Conservation (phyloP, 2,329 filamentous ascomycete species). For the Rhynchosporium graminicola region DNA sequence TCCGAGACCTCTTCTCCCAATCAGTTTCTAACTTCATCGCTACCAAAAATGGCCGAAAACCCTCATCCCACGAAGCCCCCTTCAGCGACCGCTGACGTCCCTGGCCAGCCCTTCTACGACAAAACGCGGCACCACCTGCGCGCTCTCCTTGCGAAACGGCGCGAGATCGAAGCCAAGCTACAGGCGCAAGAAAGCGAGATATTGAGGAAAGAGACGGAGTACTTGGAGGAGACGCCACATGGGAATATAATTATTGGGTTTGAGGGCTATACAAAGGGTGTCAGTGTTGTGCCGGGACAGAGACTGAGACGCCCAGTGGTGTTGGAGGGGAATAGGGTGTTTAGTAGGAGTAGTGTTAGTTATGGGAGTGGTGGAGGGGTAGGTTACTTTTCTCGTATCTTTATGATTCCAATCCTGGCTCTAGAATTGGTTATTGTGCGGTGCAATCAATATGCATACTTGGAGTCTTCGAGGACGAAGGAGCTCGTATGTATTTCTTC, state of each 20-base stretch:
- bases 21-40: background rate
- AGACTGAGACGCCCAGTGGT: constrained; percentile 61
- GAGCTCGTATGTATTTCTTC: no score
- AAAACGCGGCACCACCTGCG: constrained; percentile 68
- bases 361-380: background rate
- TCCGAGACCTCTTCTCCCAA: background rate
- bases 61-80: constrained; percentile 44
- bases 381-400: background rate
- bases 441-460: no score
- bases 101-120: constrained; percentile 68
- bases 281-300: constrained; percentile 57
- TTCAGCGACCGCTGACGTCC: constrained; percentile 45
- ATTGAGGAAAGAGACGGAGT: constrained; percentile 77
- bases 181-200: constrained; percentile 72
- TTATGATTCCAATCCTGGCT: background rate
- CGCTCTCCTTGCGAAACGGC: constrained; percentile 66
- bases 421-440: background rate
- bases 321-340: constrained; percentile 72
- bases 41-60: constrained; percentile 49
- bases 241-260: constrained; percentile 98
- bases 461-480: no score
- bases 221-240: constrained; percentile 83
- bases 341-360: constrained; percentile 50
- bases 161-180: constrained; percentile 43
- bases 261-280: constrained; percentile 96